Percentiles rank a stretch among this genome's conserved stretches.
These are phyloP conservation scores for Oryza australiensis DNA, from an alignment of 176 grass and related monocot species.

Conservation along the genomic window DNA sequence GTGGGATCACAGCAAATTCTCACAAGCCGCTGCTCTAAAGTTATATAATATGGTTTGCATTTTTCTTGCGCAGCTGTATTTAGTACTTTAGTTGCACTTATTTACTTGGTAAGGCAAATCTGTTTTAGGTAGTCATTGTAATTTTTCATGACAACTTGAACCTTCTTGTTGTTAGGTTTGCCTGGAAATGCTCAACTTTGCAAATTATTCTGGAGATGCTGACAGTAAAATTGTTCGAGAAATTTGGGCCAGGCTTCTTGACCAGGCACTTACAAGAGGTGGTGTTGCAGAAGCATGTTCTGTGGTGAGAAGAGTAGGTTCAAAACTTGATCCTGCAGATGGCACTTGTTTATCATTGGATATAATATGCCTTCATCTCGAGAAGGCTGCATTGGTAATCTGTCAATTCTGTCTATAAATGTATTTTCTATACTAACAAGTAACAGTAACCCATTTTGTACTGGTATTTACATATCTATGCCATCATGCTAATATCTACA, in stretches of 20 bases:
- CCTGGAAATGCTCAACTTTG: constrained; percentile 97
- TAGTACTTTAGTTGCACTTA: background rate
- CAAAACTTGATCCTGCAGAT: constrained; percentile 87
- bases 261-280: constrained; percentile 78
- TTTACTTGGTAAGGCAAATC: constrained; percentile 6
- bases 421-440: background rate
- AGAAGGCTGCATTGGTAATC: constrained; percentile 91
- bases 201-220: constrained; percentile 88
- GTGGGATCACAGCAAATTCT: background rate
- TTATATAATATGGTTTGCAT: background rate
- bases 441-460: constrained; percentile 6
- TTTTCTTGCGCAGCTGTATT: constrained; percentile 11
- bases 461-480: constrained; percentile 10
- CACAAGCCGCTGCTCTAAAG: background rate
- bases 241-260: constrained; percentile 90
- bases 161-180: constrained; percentile 71
- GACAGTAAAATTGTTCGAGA: constrained; percentile 82
- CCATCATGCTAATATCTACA: constrained; percentile 46
- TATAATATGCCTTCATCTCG: constrained; percentile 89
- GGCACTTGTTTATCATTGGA: constrained; percentile 77
- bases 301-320: constrained; percentile 87
- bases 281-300: constrained; percentile 89
- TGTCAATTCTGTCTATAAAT: constrained; percentile 35
- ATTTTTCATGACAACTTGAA: constrained; percentile 10
- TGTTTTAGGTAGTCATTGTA: background rate